A percentile compares a stretch with the other conserved stretches of the same genome.
phyloP scores from a whole-genome alignment of 805 yeast genomes.

The Ogataea henricii region DNA sequence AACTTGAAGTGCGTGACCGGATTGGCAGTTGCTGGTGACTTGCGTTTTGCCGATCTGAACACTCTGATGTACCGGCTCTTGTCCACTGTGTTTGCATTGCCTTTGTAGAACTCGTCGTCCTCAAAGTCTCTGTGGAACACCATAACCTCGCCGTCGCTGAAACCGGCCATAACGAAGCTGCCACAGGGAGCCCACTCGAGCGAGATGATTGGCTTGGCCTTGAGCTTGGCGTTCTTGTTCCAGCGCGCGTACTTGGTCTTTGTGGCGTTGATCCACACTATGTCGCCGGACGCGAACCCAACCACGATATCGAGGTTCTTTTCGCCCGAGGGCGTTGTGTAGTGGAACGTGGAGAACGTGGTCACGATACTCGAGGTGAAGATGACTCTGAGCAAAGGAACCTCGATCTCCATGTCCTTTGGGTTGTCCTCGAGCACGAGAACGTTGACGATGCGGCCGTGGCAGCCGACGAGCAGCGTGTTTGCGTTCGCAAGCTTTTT shows the following conservation, averaged over 20 bases:
- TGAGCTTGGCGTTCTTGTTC: constrained; percentile 50
- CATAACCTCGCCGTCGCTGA: constrained; percentile 61
- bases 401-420: constrained; percentile 43
- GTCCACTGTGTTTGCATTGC: constrained; percentile 19
- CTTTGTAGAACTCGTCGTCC: constrained; percentile 39
- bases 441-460: constrained; percentile 52
- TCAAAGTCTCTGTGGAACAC: constrained; percentile 53
- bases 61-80: constrained; percentile 39
- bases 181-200: constrained; percentile 51
- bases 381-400: constrained; percentile 47
- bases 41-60: constrained; percentile 18
- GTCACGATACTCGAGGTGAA: constrained; percentile 44
- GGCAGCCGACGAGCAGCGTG: constrained; percentile 44
- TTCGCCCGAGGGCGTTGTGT: constrained; percentile 28
- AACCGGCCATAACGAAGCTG: constrained; percentile 56
- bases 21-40: constrained; percentile 22
- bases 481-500: constrained; percentile 31
- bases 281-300: constrained; percentile 70
- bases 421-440: constrained; percentile 40
- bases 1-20: constrained; percentile 66
- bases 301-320: constrained; percentile 51
- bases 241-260: constrained; percentile 50
- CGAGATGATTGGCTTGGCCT: constrained; percentile 45
- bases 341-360: constrained; percentile 36
- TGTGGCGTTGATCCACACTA: constrained; percentile 59